A percentile compares a stretch with the other conserved stretches of the same genome.
phyloP scores from a whole-genome alignment of 1,139 yeast genomes.

The Geotrichum fermentans region DNA sequence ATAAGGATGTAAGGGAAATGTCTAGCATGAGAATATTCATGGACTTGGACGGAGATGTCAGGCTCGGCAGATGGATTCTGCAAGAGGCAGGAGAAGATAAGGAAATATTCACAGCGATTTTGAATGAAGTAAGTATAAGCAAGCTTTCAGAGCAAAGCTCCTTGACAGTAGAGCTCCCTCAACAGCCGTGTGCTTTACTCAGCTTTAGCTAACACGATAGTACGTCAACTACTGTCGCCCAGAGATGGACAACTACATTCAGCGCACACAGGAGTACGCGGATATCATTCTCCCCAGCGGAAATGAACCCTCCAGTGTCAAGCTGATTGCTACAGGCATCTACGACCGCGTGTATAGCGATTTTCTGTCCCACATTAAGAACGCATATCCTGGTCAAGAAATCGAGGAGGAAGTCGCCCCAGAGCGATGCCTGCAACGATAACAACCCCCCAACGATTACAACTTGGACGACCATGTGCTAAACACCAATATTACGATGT shows the following conservation, averaged over 20 bases:
- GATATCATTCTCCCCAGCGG: constrained; percentile 80
- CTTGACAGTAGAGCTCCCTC: no score
- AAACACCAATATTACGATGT: constrained; percentile 17
- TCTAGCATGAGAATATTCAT: constrained; percentile 69
- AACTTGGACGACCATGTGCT: no score
- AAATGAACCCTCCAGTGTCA: constrained; percentile 53
- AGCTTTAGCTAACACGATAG: constrained; percentile 1
- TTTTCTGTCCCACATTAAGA: constrained; percentile 14
- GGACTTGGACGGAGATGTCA: constrained; percentile 82
- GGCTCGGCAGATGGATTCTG: constrained; percentile 64
- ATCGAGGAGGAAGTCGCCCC: not conserved
- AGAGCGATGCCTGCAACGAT: constrained; percentile 1
- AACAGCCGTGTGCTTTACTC: no score
- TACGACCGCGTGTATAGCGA: constrained; percentile 40
- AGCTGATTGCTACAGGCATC: constrained; percentile 72
- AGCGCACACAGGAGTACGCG: constrained; percentile 64
- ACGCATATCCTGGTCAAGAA: constrained; percentile 3
- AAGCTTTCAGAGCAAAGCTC: no score
- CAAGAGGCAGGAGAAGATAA: constrained; percentile 32
- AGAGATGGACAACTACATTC: constrained; percentile 70
- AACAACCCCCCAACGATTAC: no score
- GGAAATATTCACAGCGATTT: constrained; percentile 45
- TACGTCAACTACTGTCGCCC: constrained; percentile 41
- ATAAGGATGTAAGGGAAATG: constrained; percentile 51
- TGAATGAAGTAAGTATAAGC: constrained; percentile 43